These are phyloP conservation scores for Lippia alba DNA, from an alignment of 305 asterid genomes.

Conservation along the genomic window DNA sequence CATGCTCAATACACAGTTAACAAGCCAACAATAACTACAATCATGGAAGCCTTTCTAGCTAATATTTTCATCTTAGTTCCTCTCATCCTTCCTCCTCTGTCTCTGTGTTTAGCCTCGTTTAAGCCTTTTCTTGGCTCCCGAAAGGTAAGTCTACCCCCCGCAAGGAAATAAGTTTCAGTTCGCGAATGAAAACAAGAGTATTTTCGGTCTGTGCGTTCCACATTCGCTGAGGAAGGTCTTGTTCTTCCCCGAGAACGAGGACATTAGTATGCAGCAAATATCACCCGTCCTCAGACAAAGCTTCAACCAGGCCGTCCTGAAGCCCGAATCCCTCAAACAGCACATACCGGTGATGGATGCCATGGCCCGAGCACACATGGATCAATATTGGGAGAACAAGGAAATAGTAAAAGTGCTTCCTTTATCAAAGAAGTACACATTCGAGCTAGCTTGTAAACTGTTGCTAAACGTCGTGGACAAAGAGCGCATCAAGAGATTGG, in stretches of 20 bases:
- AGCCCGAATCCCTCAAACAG: no score
- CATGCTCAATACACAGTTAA: no score
- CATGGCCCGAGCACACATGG: no score
- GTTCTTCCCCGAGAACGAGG: constrained; percentile 29
- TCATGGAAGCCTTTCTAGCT: no score
- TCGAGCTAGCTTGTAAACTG: constrained; percentile 40
- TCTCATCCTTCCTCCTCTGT: constrained; percentile 32
- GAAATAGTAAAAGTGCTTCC: constrained; percentile 34
- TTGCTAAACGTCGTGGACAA: constrained; percentile 36
- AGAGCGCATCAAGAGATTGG: constrained; percentile 34
- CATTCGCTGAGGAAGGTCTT: constrained; percentile 37
- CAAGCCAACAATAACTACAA: no score
- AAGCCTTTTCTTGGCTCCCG: not conserved
- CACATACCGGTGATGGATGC: no score
- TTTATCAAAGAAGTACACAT: constrained; percentile 43
- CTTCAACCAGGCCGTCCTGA: no score
- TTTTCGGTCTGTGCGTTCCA: constrained; percentile 41
- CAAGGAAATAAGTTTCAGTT: constrained; percentile 47
- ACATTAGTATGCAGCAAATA: constrained; percentile 31
- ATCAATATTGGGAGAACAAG: constrained; percentile 33
- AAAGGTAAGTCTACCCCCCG: constrained; percentile 27
- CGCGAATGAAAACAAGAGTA: constrained; percentile 43
- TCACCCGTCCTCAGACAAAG: not conserved
- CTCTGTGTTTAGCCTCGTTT: constrained; percentile 23
- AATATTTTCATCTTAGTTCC: no score